Evolutionary conservation across 257 asterid genomes (phyloP).

Genomic region (Solanum bukasovii): DNA sequence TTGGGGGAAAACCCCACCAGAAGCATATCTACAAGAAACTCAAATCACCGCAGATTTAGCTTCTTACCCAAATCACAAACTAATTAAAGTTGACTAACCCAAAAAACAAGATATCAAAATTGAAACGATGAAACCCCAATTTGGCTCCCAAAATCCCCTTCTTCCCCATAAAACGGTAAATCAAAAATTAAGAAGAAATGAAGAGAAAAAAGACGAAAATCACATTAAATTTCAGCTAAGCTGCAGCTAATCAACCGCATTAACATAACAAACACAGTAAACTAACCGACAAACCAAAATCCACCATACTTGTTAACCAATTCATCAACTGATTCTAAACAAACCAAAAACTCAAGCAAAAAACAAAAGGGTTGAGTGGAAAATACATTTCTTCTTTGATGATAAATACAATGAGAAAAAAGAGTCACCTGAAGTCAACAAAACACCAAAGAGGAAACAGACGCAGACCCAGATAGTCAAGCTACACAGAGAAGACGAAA

Average conservation of each 20-base stretch:
- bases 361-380: background rate
- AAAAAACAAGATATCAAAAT: background rate
- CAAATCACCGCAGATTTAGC: background rate
- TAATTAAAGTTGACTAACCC: background rate
- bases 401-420: background rate
- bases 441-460: constrained; percentile 12
- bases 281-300: background rate
- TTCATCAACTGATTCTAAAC: background rate
- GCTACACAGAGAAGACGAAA: constrained; percentile 7
- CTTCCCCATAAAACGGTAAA: background rate
- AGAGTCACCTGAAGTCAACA: constrained; percentile 23
- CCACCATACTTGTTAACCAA: background rate
- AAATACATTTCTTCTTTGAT: background rate
- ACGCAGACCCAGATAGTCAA: background rate
- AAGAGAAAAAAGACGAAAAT: background rate
- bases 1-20: background rate
- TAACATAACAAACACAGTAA: background rate
- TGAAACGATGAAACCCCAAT: background rate
- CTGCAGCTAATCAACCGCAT: background rate
- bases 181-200: background rate
- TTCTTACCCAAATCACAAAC: background rate
- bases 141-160: background rate
- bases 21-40: background rate
- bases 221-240: background rate
- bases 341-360: background rate